phyloP scores from a whole-genome alignment of 2,329 filamentous ascomycete genomes.

The Ophiocordyceps camponoti-saundersi region DNA sequence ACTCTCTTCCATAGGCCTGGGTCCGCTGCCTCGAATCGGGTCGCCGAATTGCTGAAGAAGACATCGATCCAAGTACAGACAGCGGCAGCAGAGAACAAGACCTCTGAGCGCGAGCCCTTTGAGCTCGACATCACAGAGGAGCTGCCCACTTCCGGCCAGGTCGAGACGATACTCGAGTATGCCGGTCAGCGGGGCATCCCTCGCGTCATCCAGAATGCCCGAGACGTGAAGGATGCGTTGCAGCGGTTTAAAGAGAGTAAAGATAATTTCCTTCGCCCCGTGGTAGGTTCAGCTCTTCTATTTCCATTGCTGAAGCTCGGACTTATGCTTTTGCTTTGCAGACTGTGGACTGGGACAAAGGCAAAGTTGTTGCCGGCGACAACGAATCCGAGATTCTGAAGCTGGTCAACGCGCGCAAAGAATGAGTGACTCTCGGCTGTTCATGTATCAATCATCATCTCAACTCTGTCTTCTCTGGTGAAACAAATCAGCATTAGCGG shows the following conservation, averaged over 20 bases:
- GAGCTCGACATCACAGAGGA: conserved; percentile 73
- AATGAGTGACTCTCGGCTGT: conserved; percentile 4
- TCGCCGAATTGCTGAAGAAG: conserved; percentile 65
- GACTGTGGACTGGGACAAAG: conserved; percentile 88
- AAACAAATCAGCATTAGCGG: not conserved
- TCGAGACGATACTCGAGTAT: conserved; percentile 73
- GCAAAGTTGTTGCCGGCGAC: conserved; percentile 60
- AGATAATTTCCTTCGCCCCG: conserved; percentile 53
- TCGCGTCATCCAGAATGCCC: conserved; percentile 56
- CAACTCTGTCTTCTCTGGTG: not conserved
- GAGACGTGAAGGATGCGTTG: conserved; percentile 58
- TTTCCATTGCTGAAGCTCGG: not conserved
- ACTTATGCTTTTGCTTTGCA: conserved; percentile 4
- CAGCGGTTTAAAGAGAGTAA: conserved; percentile 57
- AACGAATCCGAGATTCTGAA: conserved; percentile 81
- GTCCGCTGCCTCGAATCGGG: conserved; percentile 54
- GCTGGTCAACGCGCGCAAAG: conserved; percentile 45
- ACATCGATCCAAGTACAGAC: conserved; percentile 29
- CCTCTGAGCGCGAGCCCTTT: conserved; percentile 46
- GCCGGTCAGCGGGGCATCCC: conserved; percentile 45
- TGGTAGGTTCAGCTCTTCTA: conserved; percentile 37
- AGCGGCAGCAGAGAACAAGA: conserved; percentile 29
- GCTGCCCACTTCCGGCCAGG: conserved; percentile 64
- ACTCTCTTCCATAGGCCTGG: conserved; percentile 88
- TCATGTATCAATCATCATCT: not conserved